These are phyloP conservation scores for Pseudogymnoascus sp. DNA, from an alignment of 2,329 filamentous ascomycete species.

Conservation along the genomic window DNA sequence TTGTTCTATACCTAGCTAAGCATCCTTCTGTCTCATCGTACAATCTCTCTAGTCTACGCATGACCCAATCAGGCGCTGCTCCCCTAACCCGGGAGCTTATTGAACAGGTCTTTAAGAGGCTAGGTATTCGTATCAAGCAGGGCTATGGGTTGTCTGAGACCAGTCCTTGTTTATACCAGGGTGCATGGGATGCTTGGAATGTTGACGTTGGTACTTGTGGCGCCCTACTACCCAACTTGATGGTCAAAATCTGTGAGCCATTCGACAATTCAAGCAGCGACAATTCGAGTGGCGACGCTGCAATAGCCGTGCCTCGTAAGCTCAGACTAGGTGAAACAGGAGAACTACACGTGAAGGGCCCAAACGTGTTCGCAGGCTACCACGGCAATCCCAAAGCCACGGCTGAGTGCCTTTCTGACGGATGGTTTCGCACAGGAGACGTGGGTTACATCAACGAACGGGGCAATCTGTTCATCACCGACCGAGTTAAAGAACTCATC, in stretches of 20 bases:
- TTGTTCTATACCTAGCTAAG: constrained; percentile 71
- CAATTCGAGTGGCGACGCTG: constrained; percentile 24
- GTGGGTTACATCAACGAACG: constrained; percentile 67
- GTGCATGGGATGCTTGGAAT: constrained; percentile 56
- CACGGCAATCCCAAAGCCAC: constrained; percentile 62
- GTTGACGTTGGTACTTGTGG: constrained; percentile 82
- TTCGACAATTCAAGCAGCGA: constrained; percentile 28
- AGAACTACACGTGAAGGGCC: constrained; percentile 68
- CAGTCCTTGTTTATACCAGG: constrained; percentile 43
- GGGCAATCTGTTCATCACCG: constrained; percentile 81
- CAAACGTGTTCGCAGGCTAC: constrained; percentile 73
- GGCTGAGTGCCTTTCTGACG: constrained; percentile 58
- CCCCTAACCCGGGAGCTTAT: constrained; percentile 74
- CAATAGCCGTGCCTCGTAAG: constrained; percentile 40
- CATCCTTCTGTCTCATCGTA: constrained; percentile 68
- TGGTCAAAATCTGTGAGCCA: constrained; percentile 63
- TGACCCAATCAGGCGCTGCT: constrained; percentile 78
- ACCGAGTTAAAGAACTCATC: constrained; percentile 63
- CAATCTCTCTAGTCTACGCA: constrained; percentile 65
- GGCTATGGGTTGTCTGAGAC: constrained; percentile 85
- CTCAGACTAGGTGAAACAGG: constrained; percentile 52
- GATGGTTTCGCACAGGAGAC: constrained; percentile 84
- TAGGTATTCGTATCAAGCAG: constrained; percentile 72
- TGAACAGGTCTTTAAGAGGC: constrained; percentile 61
- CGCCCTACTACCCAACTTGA: constrained; percentile 65